These are phyloP conservation scores for Sugiyamaella pinicola DNA, from an alignment of 1,139 yeast genomes.

Conservation along the genomic window DNA sequence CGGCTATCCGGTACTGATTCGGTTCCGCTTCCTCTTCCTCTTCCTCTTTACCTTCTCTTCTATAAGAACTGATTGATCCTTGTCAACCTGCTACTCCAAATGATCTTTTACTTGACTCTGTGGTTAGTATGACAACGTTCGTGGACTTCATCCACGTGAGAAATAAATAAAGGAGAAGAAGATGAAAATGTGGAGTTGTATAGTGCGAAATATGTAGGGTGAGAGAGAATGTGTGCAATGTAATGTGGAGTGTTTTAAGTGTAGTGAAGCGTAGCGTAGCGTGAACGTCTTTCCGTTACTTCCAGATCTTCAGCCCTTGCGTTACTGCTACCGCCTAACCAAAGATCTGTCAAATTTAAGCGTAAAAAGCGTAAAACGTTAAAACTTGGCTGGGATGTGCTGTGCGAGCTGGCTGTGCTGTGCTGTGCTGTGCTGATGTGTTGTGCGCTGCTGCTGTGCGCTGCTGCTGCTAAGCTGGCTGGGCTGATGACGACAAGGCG, in stretches of 20 bases:
- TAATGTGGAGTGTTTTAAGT: background rate
- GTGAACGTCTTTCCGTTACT: background rate
- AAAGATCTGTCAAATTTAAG: background rate
- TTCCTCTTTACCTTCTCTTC: too few relatives aligned
- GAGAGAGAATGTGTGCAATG: background rate
- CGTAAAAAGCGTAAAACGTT: background rate
- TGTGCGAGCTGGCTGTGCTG: too few relatives aligned
- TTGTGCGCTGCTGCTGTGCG: background rate
- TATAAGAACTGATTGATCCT: too few relatives aligned
- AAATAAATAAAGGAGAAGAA: too few relatives aligned
- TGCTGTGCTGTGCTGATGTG: background rate
- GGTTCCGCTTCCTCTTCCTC: too few relatives aligned
- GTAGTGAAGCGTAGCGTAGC: background rate
- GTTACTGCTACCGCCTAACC: background rate
- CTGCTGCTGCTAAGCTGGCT: too few relatives aligned
- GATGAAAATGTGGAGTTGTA: background rate
- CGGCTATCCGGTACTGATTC: too few relatives aligned
- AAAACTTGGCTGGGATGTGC: background rate
- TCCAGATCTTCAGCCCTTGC: slow-evolving; percentile 4
- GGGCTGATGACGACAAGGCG: too few relatives aligned
- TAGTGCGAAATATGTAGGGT: background rate
- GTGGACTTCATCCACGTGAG: too few relatives aligned
- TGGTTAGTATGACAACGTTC: too few relatives aligned
- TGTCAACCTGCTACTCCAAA: too few relatives aligned
- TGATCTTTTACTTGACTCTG: too few relatives aligned